A percentile compares a stretch with the other conserved stretches of the same genome.
phyloP scores from a whole-genome alignment of 2,329 filamentous ascomycete species.

The Sporothrix sp. region DNA sequence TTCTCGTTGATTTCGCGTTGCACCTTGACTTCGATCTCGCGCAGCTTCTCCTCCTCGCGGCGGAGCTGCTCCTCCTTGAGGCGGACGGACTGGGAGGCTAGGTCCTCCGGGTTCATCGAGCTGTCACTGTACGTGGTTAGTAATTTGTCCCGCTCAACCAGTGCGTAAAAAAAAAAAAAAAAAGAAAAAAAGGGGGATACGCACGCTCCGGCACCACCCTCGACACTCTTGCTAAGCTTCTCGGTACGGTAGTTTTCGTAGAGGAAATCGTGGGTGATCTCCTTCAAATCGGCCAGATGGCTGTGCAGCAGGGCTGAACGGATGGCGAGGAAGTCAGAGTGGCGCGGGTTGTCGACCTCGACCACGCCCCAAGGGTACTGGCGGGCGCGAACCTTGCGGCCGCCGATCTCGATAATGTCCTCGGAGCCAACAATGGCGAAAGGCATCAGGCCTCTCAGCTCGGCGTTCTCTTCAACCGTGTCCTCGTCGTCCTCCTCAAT shows the following conservation, averaged over 20 bases:
- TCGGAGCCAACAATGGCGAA: slow-evolving; percentile 98
- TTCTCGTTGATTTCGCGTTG: slow-evolving; percentile 99
- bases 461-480: slow-evolving; percentile 97
- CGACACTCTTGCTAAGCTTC: slow-evolving; percentile 99
- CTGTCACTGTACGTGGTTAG: slow-evolving; percentile 47
- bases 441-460: slow-evolving; percentile 94
- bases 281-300: slow-evolving; percentile 95
- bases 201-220: slow-evolving; percentile 78
- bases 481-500: slow-evolving; percentile 99
- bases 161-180: neutral
- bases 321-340: slow-evolving; percentile 97
- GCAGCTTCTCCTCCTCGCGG: slow-evolving; percentile 98
- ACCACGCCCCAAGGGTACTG: slow-evolving; percentile 99
- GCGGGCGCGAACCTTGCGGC: slow-evolving; percentile 81
- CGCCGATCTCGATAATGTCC: slow-evolving; percentile 87
- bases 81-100: slow-evolving; percentile 92
- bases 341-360: slow-evolving; percentile 97
- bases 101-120: slow-evolving; percentile 95
- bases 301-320: slow-evolving; percentile 94
- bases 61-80: slow-evolving; percentile 99
- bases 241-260: slow-evolving; percentile 99
- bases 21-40: slow-evolving; percentile 98
- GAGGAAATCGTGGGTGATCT: slow-evolving; percentile 98
- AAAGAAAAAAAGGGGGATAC: slow-evolving; percentile 32
- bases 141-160: neutral